Conservation (phyloP, 805 yeast species). For the Candida maris region DNA sequence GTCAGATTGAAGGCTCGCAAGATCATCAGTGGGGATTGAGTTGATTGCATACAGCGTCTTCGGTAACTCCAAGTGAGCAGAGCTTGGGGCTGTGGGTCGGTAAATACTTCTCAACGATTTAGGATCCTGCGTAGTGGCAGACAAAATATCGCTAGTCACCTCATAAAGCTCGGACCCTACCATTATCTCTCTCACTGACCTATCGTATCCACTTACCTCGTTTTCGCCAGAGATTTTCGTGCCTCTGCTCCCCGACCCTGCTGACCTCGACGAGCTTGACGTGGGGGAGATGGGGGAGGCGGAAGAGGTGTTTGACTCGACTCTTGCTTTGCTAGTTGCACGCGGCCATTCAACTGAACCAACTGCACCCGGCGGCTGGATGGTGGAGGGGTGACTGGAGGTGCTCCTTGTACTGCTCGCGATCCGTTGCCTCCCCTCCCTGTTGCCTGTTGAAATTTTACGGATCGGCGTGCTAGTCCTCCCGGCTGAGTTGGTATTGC, state of each 20-base stretch:
- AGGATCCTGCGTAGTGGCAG: constrained; percentile 19
- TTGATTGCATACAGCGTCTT: neutral
- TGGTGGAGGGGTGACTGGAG: constrained; percentile 1
- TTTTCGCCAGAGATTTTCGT: no score
- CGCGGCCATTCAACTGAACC: constrained; percentile 2
- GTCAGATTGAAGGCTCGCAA: constrained; percentile 6
- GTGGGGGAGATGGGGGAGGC: neutral
- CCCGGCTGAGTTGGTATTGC: constrained; percentile 4
- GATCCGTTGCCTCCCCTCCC: neutral
- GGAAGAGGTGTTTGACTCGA: no score
- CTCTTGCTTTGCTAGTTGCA: constrained; percentile 2
- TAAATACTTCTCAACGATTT: constrained; percentile 14
- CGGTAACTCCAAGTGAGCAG: constrained; percentile 2
- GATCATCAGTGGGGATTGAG: constrained; percentile 1
- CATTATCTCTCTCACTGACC: constrained; percentile 12
- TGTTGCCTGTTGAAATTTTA: constrained; percentile 1
- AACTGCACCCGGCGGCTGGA: constrained; percentile 3
- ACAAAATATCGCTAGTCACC: constrained; percentile 21
- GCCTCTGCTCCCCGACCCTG: constrained; percentile 22
- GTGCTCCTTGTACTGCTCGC: neutral
- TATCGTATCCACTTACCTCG: no score
- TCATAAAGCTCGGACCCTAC: constrained; percentile 18
- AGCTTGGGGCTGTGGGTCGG: neutral
- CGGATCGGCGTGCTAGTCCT: constrained; percentile 1
- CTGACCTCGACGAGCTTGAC: constrained; percentile 4